phyloP scores from a whole-genome alignment of 768 basidiomycete species.

The Pleurotus djamor region DNA sequence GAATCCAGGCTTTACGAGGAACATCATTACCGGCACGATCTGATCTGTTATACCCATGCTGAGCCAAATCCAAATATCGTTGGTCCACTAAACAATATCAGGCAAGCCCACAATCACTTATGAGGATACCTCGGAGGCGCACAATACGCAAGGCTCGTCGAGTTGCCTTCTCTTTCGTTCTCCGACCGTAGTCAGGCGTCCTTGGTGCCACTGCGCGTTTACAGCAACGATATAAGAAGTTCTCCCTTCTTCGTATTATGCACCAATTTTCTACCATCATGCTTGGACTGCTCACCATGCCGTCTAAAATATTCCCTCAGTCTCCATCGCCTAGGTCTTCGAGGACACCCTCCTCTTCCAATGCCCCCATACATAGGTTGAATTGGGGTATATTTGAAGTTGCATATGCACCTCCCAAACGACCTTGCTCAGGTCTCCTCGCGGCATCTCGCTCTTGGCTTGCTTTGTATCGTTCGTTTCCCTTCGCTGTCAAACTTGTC shows the following conservation, averaged over 20 bases:
- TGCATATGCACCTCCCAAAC: slow-evolving; percentile 20
- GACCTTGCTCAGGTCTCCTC: background rate
- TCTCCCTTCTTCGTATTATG: background rate
- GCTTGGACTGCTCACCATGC: background rate
- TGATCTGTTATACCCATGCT: background rate
- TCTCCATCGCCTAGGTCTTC: no score
- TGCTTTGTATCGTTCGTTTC: slow-evolving; percentile 5
- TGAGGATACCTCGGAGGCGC: slow-evolving; percentile 6
- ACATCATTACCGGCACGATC: background rate
- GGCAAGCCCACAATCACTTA: slow-evolving; percentile 2
- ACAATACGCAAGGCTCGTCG: slow-evolving; percentile 2
- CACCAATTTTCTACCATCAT: background rate
- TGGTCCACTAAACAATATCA: background rate
- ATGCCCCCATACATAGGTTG: slow-evolving; percentile 10
- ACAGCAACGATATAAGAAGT: background rate
- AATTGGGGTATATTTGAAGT: slow-evolving; percentile 33
- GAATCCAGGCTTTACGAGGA: no score
- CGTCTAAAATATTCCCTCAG: background rate
- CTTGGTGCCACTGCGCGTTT: background rate
- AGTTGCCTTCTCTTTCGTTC: slow-evolving; percentile 2
- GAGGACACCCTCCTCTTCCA: background rate
- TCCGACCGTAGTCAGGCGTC: slow-evolving; percentile 1
- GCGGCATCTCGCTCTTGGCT: slow-evolving; percentile 5
- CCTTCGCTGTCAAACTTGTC: slow-evolving; percentile 17
- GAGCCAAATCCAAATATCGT: background rate